Conservation (phyloP, 2,329 filamentous ascomycete genomes). For the Arthrobotrys entomopaga region DNA sequence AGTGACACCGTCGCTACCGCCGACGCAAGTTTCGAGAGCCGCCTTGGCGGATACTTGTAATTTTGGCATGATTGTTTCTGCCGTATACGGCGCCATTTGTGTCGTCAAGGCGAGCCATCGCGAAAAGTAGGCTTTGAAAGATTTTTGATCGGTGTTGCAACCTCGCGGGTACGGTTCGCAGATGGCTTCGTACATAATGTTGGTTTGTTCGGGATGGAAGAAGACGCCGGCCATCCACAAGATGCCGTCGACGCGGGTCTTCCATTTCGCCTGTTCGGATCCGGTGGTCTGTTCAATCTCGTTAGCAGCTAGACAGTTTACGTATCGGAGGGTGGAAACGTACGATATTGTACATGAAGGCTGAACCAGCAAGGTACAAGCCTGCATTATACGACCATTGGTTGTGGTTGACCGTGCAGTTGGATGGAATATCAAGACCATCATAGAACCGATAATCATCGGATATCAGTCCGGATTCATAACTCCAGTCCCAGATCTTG, state of each 20-base stretch:
- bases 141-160: slow-evolving; percentile 73
- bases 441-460: slow-evolving; percentile 70
- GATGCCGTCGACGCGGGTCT: slow-evolving; percentile 66
- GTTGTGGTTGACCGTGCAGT: slow-evolving; percentile 66
- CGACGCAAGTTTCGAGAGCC: slow-evolving; percentile 69
- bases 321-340: slow-evolving; percentile 39
- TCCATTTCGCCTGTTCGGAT: slow-evolving; percentile 66
- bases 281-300: slow-evolving; percentile 64
- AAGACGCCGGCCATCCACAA: slow-evolving; percentile 68
- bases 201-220: slow-evolving; percentile 68
- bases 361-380: slow-evolving; percentile 73
- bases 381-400: slow-evolving; percentile 75
- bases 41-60: slow-evolving; percentile 68
- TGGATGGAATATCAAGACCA: slow-evolving; percentile 69
- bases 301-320: slow-evolving; percentile 11
- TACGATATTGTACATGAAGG: slow-evolving; percentile 71
- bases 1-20: slow-evolving; percentile 66
- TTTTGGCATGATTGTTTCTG: slow-evolving; percentile 64
- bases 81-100: slow-evolving; percentile 69
- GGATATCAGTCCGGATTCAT: slow-evolving; percentile 69
- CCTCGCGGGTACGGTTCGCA: slow-evolving; percentile 67
- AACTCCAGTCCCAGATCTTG: slow-evolving; percentile 75
- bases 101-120: slow-evolving; percentile 73
- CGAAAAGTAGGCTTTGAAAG: slow-evolving; percentile 75
- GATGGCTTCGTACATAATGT: slow-evolving; percentile 74